These are phyloP conservation scores for Erythrobasidium hasegawianum DNA, from an alignment of 1,284 basidiomycete species.

Conservation along the genomic window DNA sequence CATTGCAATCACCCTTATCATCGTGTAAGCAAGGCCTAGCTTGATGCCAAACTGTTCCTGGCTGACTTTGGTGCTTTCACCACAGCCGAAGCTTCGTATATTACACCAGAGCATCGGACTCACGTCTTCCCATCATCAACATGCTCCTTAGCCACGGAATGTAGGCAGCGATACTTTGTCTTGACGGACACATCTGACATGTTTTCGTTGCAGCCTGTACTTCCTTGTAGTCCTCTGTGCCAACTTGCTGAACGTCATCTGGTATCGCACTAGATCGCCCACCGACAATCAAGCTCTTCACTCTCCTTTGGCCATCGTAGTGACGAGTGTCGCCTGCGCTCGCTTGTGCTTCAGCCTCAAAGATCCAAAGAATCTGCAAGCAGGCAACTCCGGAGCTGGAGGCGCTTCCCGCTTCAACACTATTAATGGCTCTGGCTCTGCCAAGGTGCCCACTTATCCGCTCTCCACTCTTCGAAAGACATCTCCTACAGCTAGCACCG, in stretches of 20 bases:
- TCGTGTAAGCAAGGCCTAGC: neutral
- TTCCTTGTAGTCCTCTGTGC: slow-evolving; percentile 5
- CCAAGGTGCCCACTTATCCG: too few species aligned
- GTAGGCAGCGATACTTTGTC: neutral
- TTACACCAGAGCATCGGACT: too few species aligned
- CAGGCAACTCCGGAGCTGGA: too few species aligned
- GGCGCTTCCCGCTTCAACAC: too few species aligned
- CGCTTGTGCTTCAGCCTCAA: too few species aligned
- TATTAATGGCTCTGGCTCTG: too few species aligned
- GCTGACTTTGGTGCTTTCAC: neutral
- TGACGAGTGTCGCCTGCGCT: too few species aligned
- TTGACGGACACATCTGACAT: neutral
- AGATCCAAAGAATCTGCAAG: too few species aligned
- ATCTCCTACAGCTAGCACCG: too few species aligned
- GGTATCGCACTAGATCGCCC: slow-evolving; percentile 9
- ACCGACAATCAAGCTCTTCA: slow-evolving; percentile 19
- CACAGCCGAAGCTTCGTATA: too few species aligned
- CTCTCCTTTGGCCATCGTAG: slow-evolving; percentile 5
- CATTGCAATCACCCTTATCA: neutral
- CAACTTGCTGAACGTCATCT: slow-evolving; percentile 15
- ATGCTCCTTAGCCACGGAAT: slow-evolving; percentile 1
- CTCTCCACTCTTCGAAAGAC: too few species aligned
- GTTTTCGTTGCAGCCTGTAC: neutral
- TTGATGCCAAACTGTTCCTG: too few species aligned
- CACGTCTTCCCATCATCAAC: slow-evolving; percentile 6